Percentiles rank a stretch among this genome's conserved stretches.
Conservation (phyloP, 192 early-diverging fungal genomes). For the Spizellomyces sp. region DNA sequence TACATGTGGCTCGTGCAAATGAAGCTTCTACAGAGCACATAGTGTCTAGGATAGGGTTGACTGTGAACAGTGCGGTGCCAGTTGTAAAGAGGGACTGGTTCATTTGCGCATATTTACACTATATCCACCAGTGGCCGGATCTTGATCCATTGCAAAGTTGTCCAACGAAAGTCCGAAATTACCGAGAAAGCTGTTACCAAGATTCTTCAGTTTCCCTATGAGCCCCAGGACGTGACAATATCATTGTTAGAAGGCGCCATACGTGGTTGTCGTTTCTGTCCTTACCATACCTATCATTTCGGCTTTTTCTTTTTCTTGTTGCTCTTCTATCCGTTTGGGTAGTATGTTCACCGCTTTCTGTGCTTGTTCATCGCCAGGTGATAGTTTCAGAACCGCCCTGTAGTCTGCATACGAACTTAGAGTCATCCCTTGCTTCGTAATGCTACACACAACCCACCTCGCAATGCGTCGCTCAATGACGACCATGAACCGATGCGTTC, state of each 20-base stretch:
- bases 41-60: too few relatives aligned
- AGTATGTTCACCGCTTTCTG: slow-evolving; percentile 38
- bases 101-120: slow-evolving; percentile 68
- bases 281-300: slow-evolving; percentile 60
- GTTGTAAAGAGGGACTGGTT: neutral
- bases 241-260: neutral
- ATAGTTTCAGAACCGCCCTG: slow-evolving; percentile 36
- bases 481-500: slow-evolving; percentile 51
- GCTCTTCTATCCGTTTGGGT: slow-evolving; percentile 47
- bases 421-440: too few relatives aligned
- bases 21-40: too few relatives aligned
- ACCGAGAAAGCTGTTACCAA: slow-evolving; percentile 74
- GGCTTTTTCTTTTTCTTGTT: slow-evolving; percentile 64
- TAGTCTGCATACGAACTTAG: slow-evolving; percentile 18
- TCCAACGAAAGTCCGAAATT: slow-evolving; percentile 73
- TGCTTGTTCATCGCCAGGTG: slow-evolving; percentile 41
- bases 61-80: too few relatives aligned
- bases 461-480: slow-evolving; percentile 48
- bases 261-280: neutral
- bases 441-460: slow-evolving; percentile 31
- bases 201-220: slow-evolving; percentile 64
- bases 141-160: slow-evolving; percentile 69
- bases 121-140: slow-evolving; percentile 56
- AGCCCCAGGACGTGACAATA: neutral
- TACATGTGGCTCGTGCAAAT: too few relatives aligned